Percentiles rank a stretch among this genome's conserved stretches.
Conservation (phyloP, 257 asterid genomes). For the Nicotiana paniculata region DNA sequence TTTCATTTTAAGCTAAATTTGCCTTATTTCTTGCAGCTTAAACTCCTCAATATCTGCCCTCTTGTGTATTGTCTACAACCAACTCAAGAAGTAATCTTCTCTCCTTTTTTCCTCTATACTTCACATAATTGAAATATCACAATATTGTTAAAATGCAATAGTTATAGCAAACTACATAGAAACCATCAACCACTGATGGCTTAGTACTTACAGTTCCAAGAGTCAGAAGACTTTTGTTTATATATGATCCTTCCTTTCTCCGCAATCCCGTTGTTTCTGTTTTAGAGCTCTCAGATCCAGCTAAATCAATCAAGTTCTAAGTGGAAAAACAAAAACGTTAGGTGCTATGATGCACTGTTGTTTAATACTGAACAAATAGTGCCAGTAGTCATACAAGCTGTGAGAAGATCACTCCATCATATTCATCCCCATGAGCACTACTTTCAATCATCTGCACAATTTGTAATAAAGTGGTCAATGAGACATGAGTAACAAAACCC, state of each 20-base stretch:
- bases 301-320: slow-evolving; percentile 88
- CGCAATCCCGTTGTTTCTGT: slow-evolving; percentile 92
- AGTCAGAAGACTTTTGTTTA: slow-evolving; percentile 93
- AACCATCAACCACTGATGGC: background rate
- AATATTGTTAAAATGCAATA: background rate
- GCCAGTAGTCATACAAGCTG: slow-evolving; percentile 63
- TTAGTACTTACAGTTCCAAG: slow-evolving; percentile 85
- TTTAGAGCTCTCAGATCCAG: slow-evolving; percentile 98
- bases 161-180: background rate
- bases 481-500: background rate
- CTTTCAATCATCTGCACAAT: slow-evolving; percentile 87
- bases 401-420: slow-evolving; percentile 93
- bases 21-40: background rate
- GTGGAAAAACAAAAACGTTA: slow-evolving; percentile 18
- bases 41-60: background rate
- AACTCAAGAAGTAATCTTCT: background rate
- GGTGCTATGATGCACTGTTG: background rate
- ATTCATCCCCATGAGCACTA: slow-evolving; percentile 90
- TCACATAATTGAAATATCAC: slow-evolving; percentile 1
- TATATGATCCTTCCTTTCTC: slow-evolving; percentile 97
- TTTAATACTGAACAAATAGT: slow-evolving; percentile 5
- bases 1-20: background rate
- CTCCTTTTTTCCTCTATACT: background rate
- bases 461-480: background rate
- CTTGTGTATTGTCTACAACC: background rate